phyloP scores from a whole-genome alignment of 2,329 filamentous ascomycete genomes.

The Chalaropsis ovoidea region DNA sequence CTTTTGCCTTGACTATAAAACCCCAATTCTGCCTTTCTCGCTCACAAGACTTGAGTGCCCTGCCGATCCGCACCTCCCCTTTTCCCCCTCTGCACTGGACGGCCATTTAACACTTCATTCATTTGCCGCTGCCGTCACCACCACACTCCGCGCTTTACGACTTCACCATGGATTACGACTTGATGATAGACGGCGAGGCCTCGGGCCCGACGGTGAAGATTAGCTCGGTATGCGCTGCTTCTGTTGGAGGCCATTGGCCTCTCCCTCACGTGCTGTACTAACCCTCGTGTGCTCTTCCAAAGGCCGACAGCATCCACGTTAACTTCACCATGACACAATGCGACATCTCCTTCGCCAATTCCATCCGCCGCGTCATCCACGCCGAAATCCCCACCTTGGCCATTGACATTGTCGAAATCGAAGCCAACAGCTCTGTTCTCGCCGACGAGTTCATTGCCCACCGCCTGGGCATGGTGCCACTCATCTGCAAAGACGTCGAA shows the following conservation, averaged over 20 bases:
- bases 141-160: background rate
- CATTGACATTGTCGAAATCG: slow-evolving; percentile 87
- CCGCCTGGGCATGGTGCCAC: slow-evolving; percentile 78
- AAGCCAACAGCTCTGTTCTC: slow-evolving; percentile 87
- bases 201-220: slow-evolving; percentile 50
- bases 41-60: background rate
- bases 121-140: background rate
- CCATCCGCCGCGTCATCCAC: slow-evolving; percentile 79
- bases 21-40: background rate
- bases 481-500: slow-evolving; percentile 74
- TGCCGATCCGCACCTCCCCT: background rate
- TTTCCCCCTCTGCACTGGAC: background rate
- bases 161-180: slow-evolving; percentile 47
- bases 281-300: slow-evolving; percentile 16
- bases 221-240: slow-evolving; percentile 41
- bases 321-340: slow-evolving; percentile 87
- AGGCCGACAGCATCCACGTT: slow-evolving; percentile 73
- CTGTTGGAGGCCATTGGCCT: background rate
- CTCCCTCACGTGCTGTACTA: background rate
- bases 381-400: slow-evolving; percentile 91
- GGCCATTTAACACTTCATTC: slow-evolving; percentile 8
- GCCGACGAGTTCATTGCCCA: slow-evolving; percentile 94
- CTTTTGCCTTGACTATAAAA: background rate
- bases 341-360: slow-evolving; percentile 86
- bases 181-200: slow-evolving; percentile 50